These are phyloP conservation scores for Nicotiana tomentosiformis DNA, from an alignment of 257 asterid species.

Conservation along the genomic window DNA sequence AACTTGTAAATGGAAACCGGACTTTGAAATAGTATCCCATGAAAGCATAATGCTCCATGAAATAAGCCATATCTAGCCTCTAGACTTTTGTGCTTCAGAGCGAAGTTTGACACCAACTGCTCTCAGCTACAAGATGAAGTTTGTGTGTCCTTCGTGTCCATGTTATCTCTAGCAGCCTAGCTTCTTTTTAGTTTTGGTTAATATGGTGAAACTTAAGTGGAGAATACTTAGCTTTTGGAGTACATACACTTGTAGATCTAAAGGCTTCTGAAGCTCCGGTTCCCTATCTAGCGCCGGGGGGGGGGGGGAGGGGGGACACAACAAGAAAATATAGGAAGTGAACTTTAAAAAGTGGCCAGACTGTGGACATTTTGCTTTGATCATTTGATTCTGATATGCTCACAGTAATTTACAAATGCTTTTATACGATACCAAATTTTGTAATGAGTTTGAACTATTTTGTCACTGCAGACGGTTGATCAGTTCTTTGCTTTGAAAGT, in stretches of 20 bases:
- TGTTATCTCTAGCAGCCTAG: background rate
- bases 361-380: background rate
- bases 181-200: background rate
- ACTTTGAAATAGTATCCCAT: background rate
- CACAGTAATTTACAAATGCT: background rate
- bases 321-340: background rate
- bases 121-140: background rate
- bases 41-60: background rate
- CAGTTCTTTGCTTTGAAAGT: constrained; percentile 88
- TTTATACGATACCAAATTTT: background rate
- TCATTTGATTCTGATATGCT: background rate
- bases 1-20: background rate
- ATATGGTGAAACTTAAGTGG: background rate
- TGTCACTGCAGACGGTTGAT: constrained; percentile 84
- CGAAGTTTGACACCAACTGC: background rate
- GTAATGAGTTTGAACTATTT: constrained; percentile 8
- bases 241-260: background rate
- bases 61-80: background rate
- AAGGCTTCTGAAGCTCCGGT: constrained; percentile 1
- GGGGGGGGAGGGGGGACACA: background rate
- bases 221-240: background rate
- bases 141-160: background rate
- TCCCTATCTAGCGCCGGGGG: background rate
- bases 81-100: background rate
- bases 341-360: background rate